Evolutionary conservation across 176 grass and related monocot genomes (phyloP).

Genomic region (Melocanna baccifera): DNA sequence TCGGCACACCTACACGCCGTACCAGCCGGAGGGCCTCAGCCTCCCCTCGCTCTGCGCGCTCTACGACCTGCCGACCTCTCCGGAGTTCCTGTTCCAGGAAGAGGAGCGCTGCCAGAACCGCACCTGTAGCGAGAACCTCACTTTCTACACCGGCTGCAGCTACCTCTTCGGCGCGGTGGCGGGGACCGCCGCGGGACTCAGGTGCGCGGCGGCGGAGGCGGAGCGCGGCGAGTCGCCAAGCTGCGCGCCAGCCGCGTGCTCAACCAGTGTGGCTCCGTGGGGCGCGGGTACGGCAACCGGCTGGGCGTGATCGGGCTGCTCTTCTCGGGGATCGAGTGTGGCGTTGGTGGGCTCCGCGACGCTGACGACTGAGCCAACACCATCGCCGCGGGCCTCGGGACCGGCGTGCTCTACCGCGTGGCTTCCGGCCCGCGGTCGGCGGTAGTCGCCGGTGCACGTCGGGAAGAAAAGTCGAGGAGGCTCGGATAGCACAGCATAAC

Average conservation of each 20-base stretch:
- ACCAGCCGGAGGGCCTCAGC: constrained; percentile 41
- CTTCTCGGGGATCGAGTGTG: constrained; percentile 59
- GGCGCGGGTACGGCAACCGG: constrained; percentile 57
- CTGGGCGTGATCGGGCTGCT: constrained; percentile 53
- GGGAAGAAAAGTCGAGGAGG: too few species aligned
- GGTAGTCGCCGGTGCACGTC: constrained; percentile 40
- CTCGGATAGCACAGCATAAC: too few species aligned
- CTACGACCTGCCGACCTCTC: constrained; percentile 76
- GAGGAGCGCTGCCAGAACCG: constrained; percentile 33
- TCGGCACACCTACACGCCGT: constrained; percentile 43
- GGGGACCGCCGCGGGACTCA: constrained; percentile 43
- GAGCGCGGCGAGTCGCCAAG: constrained; percentile 67
- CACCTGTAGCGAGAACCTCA: constrained; percentile 57
- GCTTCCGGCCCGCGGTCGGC: constrained; percentile 44
- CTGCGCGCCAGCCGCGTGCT: constrained; percentile 63
- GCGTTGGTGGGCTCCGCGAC: constrained; percentile 47
- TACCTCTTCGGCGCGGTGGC: constrained; percentile 42
- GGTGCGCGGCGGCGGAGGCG: constrained; percentile 30
- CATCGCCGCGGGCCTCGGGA: constrained; percentile 57
- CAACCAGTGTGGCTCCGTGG: constrained; percentile 61
- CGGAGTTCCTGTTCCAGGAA: constrained; percentile 69
- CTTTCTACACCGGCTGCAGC: constrained; percentile 42
- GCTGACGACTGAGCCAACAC: constrained; percentile 71
- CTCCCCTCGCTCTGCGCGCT: constrained; percentile 31
- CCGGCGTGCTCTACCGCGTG: constrained; percentile 47